Evolutionary conservation across 371 early-diverging fungal species (phyloP), one percentile per base, ranked within the genome.

Genomic region (Mortierella sp.): DNA sequence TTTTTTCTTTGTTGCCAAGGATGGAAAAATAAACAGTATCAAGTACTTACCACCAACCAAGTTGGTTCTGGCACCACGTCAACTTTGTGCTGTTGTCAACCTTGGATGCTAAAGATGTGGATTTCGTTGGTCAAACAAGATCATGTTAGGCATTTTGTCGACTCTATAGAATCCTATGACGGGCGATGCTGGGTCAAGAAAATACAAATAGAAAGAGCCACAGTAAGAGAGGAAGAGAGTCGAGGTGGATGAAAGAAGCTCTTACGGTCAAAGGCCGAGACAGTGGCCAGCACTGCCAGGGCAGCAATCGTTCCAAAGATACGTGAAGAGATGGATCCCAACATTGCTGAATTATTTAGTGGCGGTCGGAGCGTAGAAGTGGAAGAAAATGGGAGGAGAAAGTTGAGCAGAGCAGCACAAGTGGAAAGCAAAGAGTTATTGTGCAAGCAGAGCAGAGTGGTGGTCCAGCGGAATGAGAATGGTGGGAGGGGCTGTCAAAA

Each of bases 41-140:
- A 15, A 21, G 1, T 16, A 3, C 63, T 69, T 75, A 76, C 76
- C 76, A 76, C 58, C 70, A 76, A 0, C 72, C 71, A 47, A 76
- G 62, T 26, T 76, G 76, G 52, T 71, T 76, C 65, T 76, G 52
- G 57, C 76, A 76, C 76, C 76, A 76, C 23, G 72, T 76, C 55
- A 71, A n/a, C 46, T 71, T 70, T 21, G 76, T 76, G 57, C 68
- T 71, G 43, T 76, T 76, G 28, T 76, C 72, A 25, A 76, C 57
- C 18, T 53, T 26, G 23, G 26, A 19, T 23, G 53, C 53, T 53
- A 21, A 23, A 23, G 4, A 9, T 53, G 18, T 51, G 18, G 51
- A 16, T 46, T 9, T 12, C 16, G 46, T 9, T 46, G 46, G 9
- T 12, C 12, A 46, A 46, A 46, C 9, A 12, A 46, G 46, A 46